Evolutionary conservation across 768 basidiomycete genomes (phyloP), one percentile per base, ranked within the genome.

Genomic region (Suillus plorans): DNA sequence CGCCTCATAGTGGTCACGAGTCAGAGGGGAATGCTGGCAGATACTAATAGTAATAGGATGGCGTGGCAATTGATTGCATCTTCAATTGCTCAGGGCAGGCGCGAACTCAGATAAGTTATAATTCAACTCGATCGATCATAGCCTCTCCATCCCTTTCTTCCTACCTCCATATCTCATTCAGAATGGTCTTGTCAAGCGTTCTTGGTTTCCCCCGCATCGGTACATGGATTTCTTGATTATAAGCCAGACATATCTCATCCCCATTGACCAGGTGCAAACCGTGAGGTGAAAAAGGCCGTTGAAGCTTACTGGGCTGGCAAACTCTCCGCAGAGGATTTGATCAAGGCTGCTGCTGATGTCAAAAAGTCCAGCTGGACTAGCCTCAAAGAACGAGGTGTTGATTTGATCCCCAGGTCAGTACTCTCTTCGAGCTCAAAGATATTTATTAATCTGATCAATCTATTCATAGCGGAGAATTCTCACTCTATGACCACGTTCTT

Each of bases 241-340:
- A 49, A 36, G 6, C 20, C 6, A 36, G 34, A 36, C 53, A 1
- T 49, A 60, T 65, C 62, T 63, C 58, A 60, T 62, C 14, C 3
- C 20, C 59, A 60, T 37, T 42, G 9, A 50, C 20, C 31, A 95
- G 94, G 94, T 82, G 90, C 89, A 64, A 90, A 95, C 82, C 93
- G 93, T 81, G 94, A 97, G 81, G 87, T 96, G 67, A 97, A 97
- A 83, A 97, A 98, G 84, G 95, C 95, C 69, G 93, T 97, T 73
- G 97, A 99, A 81, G 91, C 94, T 63, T 98, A 99, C 84, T 99
- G 97, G 97, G 94, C 86, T 39, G 91, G 92, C 78, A 98, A 97
- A 79, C 82, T 89, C 76, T 85, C 89, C 66, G 94, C 88, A 42
- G 92, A 92, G 70, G 92, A 95, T 65, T 90, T 99, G 69, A 89